phyloP scores from a whole-genome alignment of 768 basidiomycete genomes.

The Termitomyces sp. region DNA sequence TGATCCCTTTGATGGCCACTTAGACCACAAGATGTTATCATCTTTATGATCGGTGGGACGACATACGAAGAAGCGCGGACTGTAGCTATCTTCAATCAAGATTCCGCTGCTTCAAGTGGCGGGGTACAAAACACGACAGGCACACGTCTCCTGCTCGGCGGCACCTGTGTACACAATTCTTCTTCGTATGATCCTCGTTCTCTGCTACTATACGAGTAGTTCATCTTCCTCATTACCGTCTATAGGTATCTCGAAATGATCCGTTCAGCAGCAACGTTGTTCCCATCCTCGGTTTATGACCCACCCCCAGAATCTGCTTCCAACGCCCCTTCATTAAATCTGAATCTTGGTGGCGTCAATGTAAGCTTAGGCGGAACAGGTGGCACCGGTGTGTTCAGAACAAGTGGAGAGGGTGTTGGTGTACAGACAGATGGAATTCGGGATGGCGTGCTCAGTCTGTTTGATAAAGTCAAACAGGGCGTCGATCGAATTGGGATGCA shows the following conservation, averaged over 20 bases:
- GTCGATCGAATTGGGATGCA: conserved; percentile 60
- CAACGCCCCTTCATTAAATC: conserved; percentile 75
- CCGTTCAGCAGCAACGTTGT: conserved; percentile 57
- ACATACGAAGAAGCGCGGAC: conserved; percentile 94
- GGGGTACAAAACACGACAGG: conserved; percentile 49
- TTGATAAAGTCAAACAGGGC: conserved; percentile 86
- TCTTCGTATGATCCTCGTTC: conserved; percentile 54
- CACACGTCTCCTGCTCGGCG: conserved; percentile 81
- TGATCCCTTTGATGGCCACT: not conserved
- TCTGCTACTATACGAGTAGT: not conserved
- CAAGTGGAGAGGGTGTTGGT: conserved; percentile 65
- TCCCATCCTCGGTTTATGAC: conserved; percentile 63
- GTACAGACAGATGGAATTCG: conserved; percentile 84
- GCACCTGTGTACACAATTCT: conserved; percentile 94
- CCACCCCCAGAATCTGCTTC: conserved; percentile 71
- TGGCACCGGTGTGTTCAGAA: conserved; percentile 81
- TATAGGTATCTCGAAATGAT: conserved; percentile 87
- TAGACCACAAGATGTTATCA: conserved; percentile 93
- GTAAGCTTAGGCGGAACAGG: conserved; percentile 87
- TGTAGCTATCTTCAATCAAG: conserved; percentile 83
- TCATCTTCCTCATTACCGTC: conserved; percentile 3
- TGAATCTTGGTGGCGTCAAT: conserved; percentile 90
- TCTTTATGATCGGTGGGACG: conserved; percentile 95
- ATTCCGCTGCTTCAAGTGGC: conserved; percentile 46
- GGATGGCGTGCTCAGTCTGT: conserved; percentile 81